A percentile compares a stretch with the other conserved stretches of the same genome.
Evolutionary conservation across 2,329 filamentous ascomycete genomes (phyloP).

Genomic region (Nigrospora oryzae): DNA sequence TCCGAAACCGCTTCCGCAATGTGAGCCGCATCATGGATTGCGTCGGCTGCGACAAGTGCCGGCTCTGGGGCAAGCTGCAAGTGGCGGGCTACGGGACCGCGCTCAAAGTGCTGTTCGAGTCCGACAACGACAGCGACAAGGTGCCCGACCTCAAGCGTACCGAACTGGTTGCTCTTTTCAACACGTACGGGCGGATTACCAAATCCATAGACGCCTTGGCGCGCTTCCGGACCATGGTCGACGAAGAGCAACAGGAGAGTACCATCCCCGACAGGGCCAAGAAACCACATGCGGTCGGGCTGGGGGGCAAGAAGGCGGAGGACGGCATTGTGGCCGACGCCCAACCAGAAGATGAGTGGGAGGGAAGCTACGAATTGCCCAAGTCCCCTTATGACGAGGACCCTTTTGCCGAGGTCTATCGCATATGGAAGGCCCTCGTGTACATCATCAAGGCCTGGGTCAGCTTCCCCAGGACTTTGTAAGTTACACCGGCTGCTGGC

Average conservation of each 20-base stretch:
- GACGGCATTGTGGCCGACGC: conserved; percentile 11
- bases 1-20: conserved; percentile 94
- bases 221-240: conserved; percentile 55
- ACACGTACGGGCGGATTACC: conserved; percentile 83
- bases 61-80: conserved; percentile 95
- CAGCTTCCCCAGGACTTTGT: conserved; percentile 59
- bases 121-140: conserved; percentile 59
- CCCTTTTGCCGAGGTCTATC: conserved; percentile 43
- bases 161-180: conserved; percentile 88
- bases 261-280: conserved; percentile 27
- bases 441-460: conserved; percentile 66
- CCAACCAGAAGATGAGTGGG: conserved; percentile 26
- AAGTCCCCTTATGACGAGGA: no score
- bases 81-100: conserved; percentile 91
- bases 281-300: conserved; percentile 33
- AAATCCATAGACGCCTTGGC: conserved; percentile 69
- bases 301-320: conserved; percentile 10
- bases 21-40: conserved; percentile 97
- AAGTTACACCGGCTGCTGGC: conserved; percentile 32
- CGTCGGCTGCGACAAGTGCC: conserved; percentile 96
- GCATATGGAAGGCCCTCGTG: conserved; percentile 38
- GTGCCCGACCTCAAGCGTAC: conserved; percentile 71
- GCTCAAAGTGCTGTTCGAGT: conserved; percentile 92
- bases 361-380: conserved; percentile 32
- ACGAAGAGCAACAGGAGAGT: conserved; percentile 11